A percentile compares a stretch with the other conserved stretches of the same genome.
phyloP scores from a whole-genome alignment of 495 filamentous ascomycete species.

The Neurospora hispaniola region DNA sequence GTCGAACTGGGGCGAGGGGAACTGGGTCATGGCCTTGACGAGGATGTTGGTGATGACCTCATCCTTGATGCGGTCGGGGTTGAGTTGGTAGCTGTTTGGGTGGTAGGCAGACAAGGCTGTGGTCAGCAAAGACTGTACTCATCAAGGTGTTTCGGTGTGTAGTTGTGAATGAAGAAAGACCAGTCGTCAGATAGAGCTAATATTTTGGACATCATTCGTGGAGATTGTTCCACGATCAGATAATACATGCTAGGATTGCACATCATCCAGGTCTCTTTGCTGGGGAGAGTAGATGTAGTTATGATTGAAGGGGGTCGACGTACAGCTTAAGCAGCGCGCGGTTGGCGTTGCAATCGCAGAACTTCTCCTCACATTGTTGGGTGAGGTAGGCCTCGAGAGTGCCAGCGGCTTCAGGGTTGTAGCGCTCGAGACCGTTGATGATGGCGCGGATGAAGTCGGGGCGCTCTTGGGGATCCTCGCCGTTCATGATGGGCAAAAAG shows the following conservation, averaged over 20 bases:
- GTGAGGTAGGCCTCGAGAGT: constrained; percentile 92
- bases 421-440: constrained; percentile 89
- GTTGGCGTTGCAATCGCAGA: constrained; percentile 93
- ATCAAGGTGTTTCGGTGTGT: background rate
- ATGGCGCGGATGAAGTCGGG: constrained; percentile 85
- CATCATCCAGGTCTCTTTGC: constrained; percentile 46
- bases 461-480: constrained; percentile 51
- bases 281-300: background rate
- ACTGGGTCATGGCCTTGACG: constrained; percentile 93
- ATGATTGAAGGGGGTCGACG: constrained; percentile 34
- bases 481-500: constrained; percentile 37
- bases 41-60: constrained; percentile 98
- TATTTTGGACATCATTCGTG: constrained; percentile 36
- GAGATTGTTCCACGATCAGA: constrained; percentile 55
- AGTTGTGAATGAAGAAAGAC: constrained; percentile 7
- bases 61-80: constrained; percentile 92
- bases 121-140: constrained; percentile 2
- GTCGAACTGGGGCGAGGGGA: constrained; percentile 91
- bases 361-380: constrained; percentile 89
- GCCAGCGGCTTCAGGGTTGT: constrained; percentile 93
- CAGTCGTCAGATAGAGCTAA: constrained; percentile 55
- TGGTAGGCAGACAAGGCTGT: background rate
- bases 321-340: constrained; percentile 94
- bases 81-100: constrained; percentile 86
- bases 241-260: constrained; percentile 78